These are phyloP conservation scores for Adansonia madagascariensis DNA, from an alignment of 441 rosid genomes.

Conservation along the genomic window DNA sequence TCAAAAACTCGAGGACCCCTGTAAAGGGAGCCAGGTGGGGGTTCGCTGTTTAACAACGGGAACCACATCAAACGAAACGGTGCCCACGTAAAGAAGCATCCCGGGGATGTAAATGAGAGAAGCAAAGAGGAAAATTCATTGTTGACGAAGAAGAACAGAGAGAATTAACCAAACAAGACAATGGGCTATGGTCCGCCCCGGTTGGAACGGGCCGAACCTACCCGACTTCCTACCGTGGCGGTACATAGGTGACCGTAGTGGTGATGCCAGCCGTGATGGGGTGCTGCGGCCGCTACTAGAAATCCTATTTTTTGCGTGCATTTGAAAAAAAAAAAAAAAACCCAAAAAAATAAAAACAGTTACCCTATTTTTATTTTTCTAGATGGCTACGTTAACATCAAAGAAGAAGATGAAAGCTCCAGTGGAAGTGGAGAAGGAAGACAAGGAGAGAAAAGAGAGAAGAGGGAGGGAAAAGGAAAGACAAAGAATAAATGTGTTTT, in stretches of 20 bases:
- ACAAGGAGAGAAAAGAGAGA: background rate
- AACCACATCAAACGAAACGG: slow-evolving; percentile 77
- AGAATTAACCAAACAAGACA: slow-evolving; percentile 81
- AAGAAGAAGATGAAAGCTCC: slow-evolving; percentile 9
- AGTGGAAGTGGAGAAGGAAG: background rate
- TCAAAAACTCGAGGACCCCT: slow-evolving; percentile 85
- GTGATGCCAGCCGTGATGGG: slow-evolving; percentile 94
- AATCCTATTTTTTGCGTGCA: slow-evolving; percentile 79
- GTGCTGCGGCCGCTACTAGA: slow-evolving; percentile 90
- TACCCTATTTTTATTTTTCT: background rate
- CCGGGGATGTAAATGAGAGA: slow-evolving; percentile 87
- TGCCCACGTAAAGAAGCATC: slow-evolving; percentile 90
- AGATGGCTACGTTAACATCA: slow-evolving; percentile 28
- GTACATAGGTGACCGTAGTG: slow-evolving; percentile 83
- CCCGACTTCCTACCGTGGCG: slow-evolving; percentile 63
- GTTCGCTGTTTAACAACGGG: slow-evolving; percentile 57
- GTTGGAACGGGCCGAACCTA: slow-evolving; percentile 57
- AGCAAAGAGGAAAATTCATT: slow-evolving; percentile 85
- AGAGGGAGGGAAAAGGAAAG: slow-evolving; percentile 5
- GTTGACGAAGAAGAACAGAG: slow-evolving; percentile 89
- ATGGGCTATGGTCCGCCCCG: slow-evolving; percentile 63
- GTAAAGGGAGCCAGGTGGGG: slow-evolving; percentile 85
- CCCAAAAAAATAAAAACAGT: background rate
- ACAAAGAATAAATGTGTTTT: slow-evolving; percentile 1
- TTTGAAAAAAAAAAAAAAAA: slow-evolving; percentile 36